Conservation (phyloP, 2,329 filamentous ascomycete genomes). For the Coniochaeta sp. region DNA sequence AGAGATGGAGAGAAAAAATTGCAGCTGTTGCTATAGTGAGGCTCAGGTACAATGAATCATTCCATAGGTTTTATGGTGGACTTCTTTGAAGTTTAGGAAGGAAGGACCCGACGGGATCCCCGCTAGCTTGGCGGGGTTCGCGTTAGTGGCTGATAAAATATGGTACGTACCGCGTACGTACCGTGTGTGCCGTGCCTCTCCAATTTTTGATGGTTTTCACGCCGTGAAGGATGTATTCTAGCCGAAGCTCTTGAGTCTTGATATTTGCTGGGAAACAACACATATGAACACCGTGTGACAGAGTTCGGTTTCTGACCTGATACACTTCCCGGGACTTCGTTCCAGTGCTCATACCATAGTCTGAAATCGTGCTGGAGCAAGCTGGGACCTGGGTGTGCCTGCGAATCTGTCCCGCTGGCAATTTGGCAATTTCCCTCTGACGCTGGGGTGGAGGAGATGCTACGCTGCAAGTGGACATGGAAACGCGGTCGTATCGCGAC, state of each 20-base stretch:
- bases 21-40: constrained; percentile 2
- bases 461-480: neutral
- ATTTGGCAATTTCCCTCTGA: constrained; percentile 1
- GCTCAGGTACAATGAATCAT: neutral
- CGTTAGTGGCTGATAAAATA: constrained; percentile 13
- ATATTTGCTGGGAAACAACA: no score
- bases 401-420: neutral
- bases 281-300: no score
- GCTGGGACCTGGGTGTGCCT: neutral
- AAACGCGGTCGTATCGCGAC: neutral
- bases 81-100: neutral
- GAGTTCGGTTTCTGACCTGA: no score
- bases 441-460: neutral
- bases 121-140: constrained; percentile 7
- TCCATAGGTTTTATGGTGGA: neutral
- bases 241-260: no score
- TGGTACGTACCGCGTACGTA: neutral
- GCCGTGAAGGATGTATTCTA: no score
- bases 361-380: neutral
- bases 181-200: neutral
- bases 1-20: neutral
- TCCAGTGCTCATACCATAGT: no score
- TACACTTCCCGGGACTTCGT: no score
- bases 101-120: constrained; percentile 4
- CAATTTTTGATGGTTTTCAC: no score